These are phyloP conservation scores for Saposhnikovia divaricata DNA, from an alignment of 129 eudicot genomes.

Conservation along the genomic window DNA sequence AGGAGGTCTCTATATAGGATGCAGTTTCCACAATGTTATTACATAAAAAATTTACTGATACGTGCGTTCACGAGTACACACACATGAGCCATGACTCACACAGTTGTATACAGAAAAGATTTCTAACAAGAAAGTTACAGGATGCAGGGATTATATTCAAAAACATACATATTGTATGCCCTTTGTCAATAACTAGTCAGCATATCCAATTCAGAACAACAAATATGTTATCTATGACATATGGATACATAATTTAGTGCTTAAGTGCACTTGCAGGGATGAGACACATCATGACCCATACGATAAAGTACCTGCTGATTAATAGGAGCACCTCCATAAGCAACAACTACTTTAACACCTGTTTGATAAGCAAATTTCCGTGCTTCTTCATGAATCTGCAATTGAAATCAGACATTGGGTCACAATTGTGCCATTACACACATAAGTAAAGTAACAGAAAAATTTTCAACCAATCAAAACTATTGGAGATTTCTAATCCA, in stretches of 20 bases:
- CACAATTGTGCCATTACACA: neutral
- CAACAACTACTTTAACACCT: constrained; percentile 75
- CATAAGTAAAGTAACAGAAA: neutral
- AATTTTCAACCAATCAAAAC: neutral
- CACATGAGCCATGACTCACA: neutral
- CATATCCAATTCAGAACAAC: neutral
- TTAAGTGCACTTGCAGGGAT: neutral
- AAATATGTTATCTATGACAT: neutral
- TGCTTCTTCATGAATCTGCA: constrained; percentile 69
- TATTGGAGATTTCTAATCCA: too few species aligned
- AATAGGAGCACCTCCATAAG: constrained; percentile 76
- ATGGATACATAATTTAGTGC: neutral
- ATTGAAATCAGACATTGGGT: neutral
- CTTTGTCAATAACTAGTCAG: neutral
- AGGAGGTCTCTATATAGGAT: too few species aligned
- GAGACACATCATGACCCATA: too few species aligned
- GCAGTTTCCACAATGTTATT: neutral
- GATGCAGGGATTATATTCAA: neutral
- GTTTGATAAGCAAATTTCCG: constrained; percentile 68
- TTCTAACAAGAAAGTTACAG: neutral
- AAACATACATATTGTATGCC: neutral
- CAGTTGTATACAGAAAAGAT: neutral
- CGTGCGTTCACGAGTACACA: neutral
- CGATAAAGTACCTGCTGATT: constrained; percentile 36
- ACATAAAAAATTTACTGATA: too few species aligned